Base-by-base conservation (phyloP, 352 stramenopile genomes). In the Plasmopara halstedii region DNA sequence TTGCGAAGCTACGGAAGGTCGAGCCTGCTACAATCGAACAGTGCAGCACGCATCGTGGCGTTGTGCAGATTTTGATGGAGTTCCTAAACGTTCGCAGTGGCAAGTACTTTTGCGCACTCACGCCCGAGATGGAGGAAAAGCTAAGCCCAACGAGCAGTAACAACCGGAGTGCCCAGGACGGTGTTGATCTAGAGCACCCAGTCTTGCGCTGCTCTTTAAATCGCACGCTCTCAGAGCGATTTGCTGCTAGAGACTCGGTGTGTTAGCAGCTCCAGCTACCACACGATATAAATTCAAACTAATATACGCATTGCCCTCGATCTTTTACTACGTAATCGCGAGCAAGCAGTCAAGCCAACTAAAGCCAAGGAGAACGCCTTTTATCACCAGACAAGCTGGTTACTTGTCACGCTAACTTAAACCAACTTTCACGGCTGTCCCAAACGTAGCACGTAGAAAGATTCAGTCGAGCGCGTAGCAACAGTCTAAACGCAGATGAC, bases 11-110 rank as follows among this genome's bases (percentile, higher is more conserved):
- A 42, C 76, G 77, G 48, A 70, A 65, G 54, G 49, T 53, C 10
- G 41, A 64, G 19, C 58, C 59, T 4, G 46, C 60, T 1, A 59
- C 56, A 14, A 76, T 88, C 41, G 61, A 72, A 23, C 50, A 67
- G 27, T 91, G 79, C 63, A 71, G 68, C 43, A 53, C 35, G 26
- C 79, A 88, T 64, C 70, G 78, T 54, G 79, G 79, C 44, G 66
- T 87, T 26, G 78, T 91, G 50, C 73, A 83, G 50, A 87, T 91
- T 47, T 66, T 91, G 43, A 91, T 85, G 66, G 73, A 88, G 25
- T 91, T 91, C 32, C 55, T 91, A n/a, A 76, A 77, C 37, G 67
- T 91, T 54, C 74, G 73, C 60, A 46, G 85, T 41, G 67, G 74
- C 63, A 73, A 72, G 53, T 88, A 85, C 63, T 88, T 91, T 47